Evolutionary conservation across 2,329 filamentous ascomycete species (phyloP).

Genomic region (Sporothrix globosa): DNA sequence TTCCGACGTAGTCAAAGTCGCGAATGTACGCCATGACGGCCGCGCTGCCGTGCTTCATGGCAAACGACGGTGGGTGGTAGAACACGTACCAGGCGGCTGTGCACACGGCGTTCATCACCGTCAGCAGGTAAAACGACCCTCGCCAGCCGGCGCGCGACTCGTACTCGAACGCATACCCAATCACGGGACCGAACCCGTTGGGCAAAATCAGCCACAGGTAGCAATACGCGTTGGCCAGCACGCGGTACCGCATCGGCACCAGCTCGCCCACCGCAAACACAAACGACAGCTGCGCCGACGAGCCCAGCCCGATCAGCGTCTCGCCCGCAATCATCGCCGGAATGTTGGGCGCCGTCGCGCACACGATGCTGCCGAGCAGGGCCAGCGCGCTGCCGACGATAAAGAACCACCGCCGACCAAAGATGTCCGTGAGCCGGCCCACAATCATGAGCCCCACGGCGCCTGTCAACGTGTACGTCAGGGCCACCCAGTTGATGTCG

Average conservation of each 20-base stretch:
- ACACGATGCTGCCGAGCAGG: slow-evolving; percentile 46
- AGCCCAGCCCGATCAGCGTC: slow-evolving; percentile 46
- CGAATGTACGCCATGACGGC: slow-evolving; percentile 39
- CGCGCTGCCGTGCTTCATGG: slow-evolving; percentile 41
- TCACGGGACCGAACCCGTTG: slow-evolving; percentile 40
- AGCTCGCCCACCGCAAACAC: slow-evolving; percentile 46
- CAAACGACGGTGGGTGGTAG: slow-evolving; percentile 44
- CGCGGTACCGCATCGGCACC: slow-evolving; percentile 46
- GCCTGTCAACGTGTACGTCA: slow-evolving; percentile 41
- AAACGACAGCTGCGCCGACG: slow-evolving; percentile 46
- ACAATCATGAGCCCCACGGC: slow-evolving; percentile 40
- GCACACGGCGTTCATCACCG: slow-evolving; percentile 40
- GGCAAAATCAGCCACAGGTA: slow-evolving; percentile 43
- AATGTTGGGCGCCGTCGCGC: slow-evolving; percentile 45
- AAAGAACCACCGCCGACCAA: slow-evolving; percentile 41
- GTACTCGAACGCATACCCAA: slow-evolving; percentile 40
- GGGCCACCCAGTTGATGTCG: slow-evolving; percentile 42
- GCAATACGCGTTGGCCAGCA: slow-evolving; percentile 42
- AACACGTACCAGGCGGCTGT: slow-evolving; percentile 43
- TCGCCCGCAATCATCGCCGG: slow-evolving; percentile 45
- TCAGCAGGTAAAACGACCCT: slow-evolving; percentile 42
- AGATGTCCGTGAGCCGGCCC: slow-evolving; percentile 40
- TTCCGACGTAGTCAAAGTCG: slow-evolving; percentile 44
- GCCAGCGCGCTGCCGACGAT: slow-evolving; percentile 42
- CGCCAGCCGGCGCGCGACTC: slow-evolving; percentile 41